Evolutionary conservation across 1,139 yeast genomes (phyloP).

Genomic region (Arxiozyma bovina): DNA sequence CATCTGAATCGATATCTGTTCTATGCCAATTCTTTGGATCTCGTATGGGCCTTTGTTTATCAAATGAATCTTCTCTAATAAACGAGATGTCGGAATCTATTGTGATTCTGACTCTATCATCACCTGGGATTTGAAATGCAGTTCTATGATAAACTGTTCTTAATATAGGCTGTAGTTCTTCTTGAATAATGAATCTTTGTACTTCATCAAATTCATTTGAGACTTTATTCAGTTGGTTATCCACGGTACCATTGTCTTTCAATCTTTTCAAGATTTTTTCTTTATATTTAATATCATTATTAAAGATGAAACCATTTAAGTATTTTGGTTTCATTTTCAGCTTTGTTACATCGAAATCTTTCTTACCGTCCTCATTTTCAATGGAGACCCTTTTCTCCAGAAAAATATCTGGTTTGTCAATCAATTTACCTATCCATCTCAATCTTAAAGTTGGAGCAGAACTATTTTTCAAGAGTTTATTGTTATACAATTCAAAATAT

Average conservation of each 20-base stretch:
- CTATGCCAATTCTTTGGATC: slow-evolving; percentile 89
- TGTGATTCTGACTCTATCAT: slow-evolving; percentile 78
- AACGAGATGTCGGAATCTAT: slow-evolving; percentile 83
- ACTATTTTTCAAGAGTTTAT: slow-evolving; percentile 63
- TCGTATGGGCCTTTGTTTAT: slow-evolving; percentile 75
- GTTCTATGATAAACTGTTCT: slow-evolving; percentile 85
- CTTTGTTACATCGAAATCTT: slow-evolving; percentile 37
- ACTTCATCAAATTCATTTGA: slow-evolving; percentile 50
- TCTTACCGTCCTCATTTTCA: slow-evolving; percentile 48
- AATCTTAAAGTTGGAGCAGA: slow-evolving; percentile 71
- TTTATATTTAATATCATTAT: slow-evolving; percentile 38
- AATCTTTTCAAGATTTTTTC: slow-evolving; percentile 45
- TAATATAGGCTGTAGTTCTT: slow-evolving; percentile 71
- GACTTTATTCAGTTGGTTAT: slow-evolving; percentile 42
- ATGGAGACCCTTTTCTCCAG: slow-evolving; percentile 69
- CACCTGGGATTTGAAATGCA: slow-evolving; percentile 97
- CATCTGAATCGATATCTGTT: slow-evolving; percentile 72
- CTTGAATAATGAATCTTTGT: slow-evolving; percentile 53
- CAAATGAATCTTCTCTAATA: slow-evolving; percentile 86
- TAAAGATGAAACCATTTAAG: slow-evolving; percentile 51
- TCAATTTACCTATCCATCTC: slow-evolving; percentile 83
- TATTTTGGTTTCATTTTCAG: slow-evolving; percentile 71
- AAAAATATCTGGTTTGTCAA: slow-evolving; percentile 65
- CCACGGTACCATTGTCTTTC: slow-evolving; percentile 47
- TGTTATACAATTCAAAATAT: slow-evolving; percentile 75